A percentile compares a stretch with the other conserved stretches of the same genome.
These are phyloP conservation scores for Penicillium simplicissimum DNA, from an alignment of 495 filamentous ascomycete species.

Conservation along the genomic window DNA sequence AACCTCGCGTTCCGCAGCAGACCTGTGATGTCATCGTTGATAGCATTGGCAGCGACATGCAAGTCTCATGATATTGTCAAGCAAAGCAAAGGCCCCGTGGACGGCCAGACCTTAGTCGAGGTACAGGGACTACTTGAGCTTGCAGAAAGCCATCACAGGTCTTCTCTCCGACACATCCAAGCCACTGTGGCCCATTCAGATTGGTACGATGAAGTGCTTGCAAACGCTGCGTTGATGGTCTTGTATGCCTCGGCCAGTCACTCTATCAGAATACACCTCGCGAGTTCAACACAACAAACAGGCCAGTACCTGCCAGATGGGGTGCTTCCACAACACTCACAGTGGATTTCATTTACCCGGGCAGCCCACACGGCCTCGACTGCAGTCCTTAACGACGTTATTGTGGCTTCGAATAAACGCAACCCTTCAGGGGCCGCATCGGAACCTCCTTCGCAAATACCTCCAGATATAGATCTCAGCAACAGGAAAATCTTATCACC, in stretches of 20 bases:
- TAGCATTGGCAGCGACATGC: neutral
- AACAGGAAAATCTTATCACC: neutral
- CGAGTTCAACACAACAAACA: neutral
- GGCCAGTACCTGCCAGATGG: neutral
- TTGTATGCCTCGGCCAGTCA: neutral
- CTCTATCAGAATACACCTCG: neutral
- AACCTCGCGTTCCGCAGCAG: neutral
- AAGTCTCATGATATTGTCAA: neutral
- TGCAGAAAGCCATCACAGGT: neutral
- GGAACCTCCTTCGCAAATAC: neutral
- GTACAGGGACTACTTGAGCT: neutral
- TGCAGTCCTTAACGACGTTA: neutral
- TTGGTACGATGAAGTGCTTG: neutral
- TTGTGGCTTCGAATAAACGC: neutral
- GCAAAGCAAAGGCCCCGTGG: neutral
- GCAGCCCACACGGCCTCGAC: neutral
- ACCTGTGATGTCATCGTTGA: neutral
- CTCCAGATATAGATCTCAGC: neutral
- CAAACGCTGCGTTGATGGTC: neutral
- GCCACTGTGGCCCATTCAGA: neutral
- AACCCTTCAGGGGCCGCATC: neutral
- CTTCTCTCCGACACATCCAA: neutral
- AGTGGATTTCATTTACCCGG: conserved; percentile 1
- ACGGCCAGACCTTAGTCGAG: neutral
- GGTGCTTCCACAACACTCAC: neutral